Percentiles rank a stretch among this genome's conserved stretches.
Evolutionary conservation across 495 filamentous ascomycete genomes (phyloP).

Genomic region (Aspergillus olivimuriae): DNA sequence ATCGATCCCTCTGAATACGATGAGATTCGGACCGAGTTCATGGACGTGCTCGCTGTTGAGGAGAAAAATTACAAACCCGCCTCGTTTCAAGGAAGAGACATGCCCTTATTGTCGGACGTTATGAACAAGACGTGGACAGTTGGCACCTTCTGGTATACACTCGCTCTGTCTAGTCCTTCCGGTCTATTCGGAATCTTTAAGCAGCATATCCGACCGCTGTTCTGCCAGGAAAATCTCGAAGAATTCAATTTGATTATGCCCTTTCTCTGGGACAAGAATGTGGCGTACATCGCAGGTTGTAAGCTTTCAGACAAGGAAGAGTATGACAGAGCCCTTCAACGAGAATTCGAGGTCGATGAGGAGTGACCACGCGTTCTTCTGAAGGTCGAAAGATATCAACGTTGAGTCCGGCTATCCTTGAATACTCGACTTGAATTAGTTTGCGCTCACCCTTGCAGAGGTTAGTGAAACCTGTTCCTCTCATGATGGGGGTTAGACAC

Average conservation of each 20-base stretch:
- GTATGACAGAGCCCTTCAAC: background rate
- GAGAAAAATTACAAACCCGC: constrained; percentile 6
- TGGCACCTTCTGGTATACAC: constrained; percentile 23
- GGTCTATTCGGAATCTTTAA: constrained; percentile 20
- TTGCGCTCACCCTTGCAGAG: too few relatives aligned
- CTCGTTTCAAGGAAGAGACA: too few relatives aligned
- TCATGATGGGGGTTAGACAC: too few relatives aligned
- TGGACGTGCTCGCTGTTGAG: constrained; percentile 10
- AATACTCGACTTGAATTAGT: too few relatives aligned
- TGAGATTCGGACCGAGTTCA: constrained; percentile 11
- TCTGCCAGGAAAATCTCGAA: constrained; percentile 10
- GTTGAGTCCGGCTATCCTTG: too few relatives aligned
- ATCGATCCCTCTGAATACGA: constrained; percentile 15
- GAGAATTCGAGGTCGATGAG: too few relatives aligned
- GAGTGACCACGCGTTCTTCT: too few relatives aligned
- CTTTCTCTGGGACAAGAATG: background rate
- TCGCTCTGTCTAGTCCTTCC: constrained; percentile 16
- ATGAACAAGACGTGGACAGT: constrained; percentile 11
- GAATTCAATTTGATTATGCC: background rate
- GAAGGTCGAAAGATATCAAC: too few relatives aligned
- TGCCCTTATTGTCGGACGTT: too few relatives aligned
- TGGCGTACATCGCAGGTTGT: background rate
- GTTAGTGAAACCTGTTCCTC: too few relatives aligned
- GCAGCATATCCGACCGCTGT: constrained; percentile 18
- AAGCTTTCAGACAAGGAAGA: background rate